Conservation (phyloP, 257 asterid genomes). For the Fraxinus quadrangulata region DNA sequence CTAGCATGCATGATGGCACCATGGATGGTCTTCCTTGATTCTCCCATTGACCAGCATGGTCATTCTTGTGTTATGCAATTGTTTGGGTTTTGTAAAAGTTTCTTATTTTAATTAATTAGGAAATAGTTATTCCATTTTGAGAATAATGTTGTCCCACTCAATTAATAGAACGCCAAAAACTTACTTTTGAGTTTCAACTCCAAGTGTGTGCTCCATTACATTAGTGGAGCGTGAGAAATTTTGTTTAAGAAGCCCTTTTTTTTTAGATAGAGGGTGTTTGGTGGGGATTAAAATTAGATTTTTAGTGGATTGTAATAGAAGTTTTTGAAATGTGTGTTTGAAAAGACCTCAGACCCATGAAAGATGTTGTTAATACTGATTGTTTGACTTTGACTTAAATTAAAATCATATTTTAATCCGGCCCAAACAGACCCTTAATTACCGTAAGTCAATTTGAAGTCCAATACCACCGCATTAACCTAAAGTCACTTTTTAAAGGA, state of each 20-base stretch:
- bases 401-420: no score
- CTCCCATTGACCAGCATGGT: constrained; percentile 44
- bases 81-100: constrained; percentile 1
- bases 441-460: constrained; percentile 23
- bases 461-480: constrained; percentile 23
- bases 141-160: not conserved
- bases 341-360: no score
- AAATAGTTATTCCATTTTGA: not conserved
- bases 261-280: no score
- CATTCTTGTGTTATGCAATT: constrained; percentile 26
- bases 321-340: no score
- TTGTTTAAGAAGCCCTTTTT: not conserved
- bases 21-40: constrained; percentile 50
- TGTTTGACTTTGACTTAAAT: no score
- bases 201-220: not conserved
- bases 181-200: not conserved
- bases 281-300: no score
- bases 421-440: no score
- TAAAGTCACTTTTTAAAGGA: not conserved
- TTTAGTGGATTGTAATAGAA: no score
- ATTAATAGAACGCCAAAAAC: constrained; percentile 7
- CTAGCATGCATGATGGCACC: constrained; percentile 42
- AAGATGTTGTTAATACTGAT: no score
- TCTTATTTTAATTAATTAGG: not conserved
- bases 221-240: constrained; percentile 3